phyloP scores from a whole-genome alignment of 768 basidiomycete species.

The Harrya chromipes region DNA sequence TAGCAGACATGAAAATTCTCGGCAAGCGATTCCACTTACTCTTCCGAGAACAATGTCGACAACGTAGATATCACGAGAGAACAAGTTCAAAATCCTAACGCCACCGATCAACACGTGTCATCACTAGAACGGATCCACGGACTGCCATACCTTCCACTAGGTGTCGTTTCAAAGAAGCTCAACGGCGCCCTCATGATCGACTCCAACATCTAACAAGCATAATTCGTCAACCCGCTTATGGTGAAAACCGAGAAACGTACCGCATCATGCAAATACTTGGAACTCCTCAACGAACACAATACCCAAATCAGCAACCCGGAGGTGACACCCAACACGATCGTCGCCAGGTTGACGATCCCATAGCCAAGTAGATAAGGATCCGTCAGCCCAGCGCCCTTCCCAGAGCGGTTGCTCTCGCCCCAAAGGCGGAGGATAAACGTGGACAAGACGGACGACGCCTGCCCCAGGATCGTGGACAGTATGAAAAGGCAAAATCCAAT shows the following conservation, averaged over 20 bases:
- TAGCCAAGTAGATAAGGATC: constrained; percentile 59
- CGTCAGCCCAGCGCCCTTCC: constrained; percentile 54
- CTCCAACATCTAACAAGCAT: constrained; percentile 59
- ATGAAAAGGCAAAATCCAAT: constrained; percentile 68
- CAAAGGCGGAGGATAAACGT: constrained; percentile 73
- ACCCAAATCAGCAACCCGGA: constrained; percentile 72
- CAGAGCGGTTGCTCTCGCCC: constrained; percentile 74
- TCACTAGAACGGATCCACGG: neutral
- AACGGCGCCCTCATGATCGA: constrained; percentile 81
- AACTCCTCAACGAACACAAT: constrained; percentile 69
- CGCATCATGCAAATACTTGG: constrained; percentile 71
- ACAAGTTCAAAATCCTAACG: constrained; percentile 78
- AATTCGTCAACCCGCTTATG: neutral
- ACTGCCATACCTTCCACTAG: constrained; percentile 64
- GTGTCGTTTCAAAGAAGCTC: constrained; percentile 88
- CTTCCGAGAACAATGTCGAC: constrained; percentile 81
- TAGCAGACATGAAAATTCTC: neutral
- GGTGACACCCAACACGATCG: constrained; percentile 50
- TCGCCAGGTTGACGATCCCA: constrained; percentile 61
- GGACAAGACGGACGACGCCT: constrained; percentile 56
- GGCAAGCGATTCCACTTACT: constrained; percentile 27
- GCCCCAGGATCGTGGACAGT: constrained; percentile 49
- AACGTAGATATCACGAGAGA: constrained; percentile 85
- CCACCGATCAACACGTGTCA: neutral
- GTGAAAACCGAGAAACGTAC: constrained; percentile 37